Base-by-base conservation (phyloP, 2,329 filamentous ascomycete genomes). In the Botrytis pseudocinerea region DNA sequence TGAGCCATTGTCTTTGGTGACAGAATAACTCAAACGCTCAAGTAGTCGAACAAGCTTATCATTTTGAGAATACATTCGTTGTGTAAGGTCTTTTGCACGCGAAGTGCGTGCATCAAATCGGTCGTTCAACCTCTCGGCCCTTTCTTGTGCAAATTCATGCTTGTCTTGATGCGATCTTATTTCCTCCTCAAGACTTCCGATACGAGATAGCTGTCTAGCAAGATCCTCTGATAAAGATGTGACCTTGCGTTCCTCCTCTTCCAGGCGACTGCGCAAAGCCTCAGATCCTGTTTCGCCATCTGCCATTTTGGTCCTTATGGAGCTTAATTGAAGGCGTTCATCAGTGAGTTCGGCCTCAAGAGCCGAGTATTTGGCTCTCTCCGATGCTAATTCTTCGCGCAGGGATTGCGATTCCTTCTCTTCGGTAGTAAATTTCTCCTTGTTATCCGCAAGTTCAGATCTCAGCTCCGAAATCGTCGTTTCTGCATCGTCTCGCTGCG, bases 251-350 rank as follows among this genome's bases (percentile, higher is more conserved):
- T 97, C 93, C 78, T 94, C 91, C 73, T 93, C 92, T 60, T 91
- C 89, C 5, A 97, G 86, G 71, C 90, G 89, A 82, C 91, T 91
- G 72, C 92, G 90, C 71, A 97, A 83, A 42, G 89, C 90, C 81
- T 95, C 93, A 0, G 93, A 94, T 8, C 94, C 94, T 4, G 91
- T 94, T 81, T 96, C 93, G 25, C 93, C 94, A 76, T 95, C 92
- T 1, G 92, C 89, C 79, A 97, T 91, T 80, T 92, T 92, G 25
- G 85, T 84, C 73, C 93, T 89, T 35, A 97, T 84, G 42, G 87
- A 85, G 73, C 87, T 88, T 35, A 97, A 85, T 77, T 96, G 91
- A 22, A 87, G 84, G 57, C 92, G 90, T 74, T 92, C 89, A 72
- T 92, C 89, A 2, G 87, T 85, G 4, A 90, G 81, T 77, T 91